These are phyloP conservation scores for Cladosporium sp. DNA, from an alignment of 2,329 filamentous ascomycete genomes.

Conservation along the genomic window DNA sequence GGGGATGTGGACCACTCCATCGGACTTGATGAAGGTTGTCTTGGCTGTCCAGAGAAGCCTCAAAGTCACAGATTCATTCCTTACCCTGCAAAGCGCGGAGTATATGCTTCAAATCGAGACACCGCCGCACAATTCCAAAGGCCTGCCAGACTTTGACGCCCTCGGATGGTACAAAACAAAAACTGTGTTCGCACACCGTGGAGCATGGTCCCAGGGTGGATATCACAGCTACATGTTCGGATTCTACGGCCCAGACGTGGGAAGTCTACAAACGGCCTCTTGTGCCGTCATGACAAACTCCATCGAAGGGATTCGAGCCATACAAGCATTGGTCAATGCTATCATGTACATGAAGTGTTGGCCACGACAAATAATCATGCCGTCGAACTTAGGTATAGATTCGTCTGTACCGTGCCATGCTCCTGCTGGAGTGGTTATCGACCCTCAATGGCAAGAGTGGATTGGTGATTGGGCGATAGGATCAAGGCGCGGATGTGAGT, in stretches of 20 bases:
- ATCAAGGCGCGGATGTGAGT: neutral
- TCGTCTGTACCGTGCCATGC: neutral
- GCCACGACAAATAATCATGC: neutral
- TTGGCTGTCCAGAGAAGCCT: neutral
- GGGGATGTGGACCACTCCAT: neutral
- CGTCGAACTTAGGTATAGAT: neutral
- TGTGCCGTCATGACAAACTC: constrained; percentile 1
- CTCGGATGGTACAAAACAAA: neutral
- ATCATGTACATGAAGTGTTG: neutral
- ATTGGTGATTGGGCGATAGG: neutral
- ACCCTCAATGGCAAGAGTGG: neutral
- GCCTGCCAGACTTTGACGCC: neutral
- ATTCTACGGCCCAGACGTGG: neutral
- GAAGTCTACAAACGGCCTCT: neutral
- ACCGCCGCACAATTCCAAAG: too few relatives aligned
- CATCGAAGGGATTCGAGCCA: neutral
- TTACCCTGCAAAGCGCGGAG: too few relatives aligned
- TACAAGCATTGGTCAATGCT: neutral
- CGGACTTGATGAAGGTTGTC: neutral
- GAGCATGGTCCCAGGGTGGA: neutral
- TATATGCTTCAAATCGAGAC: too few relatives aligned
- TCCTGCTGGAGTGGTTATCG: neutral
- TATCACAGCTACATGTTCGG: neutral
- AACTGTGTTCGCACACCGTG: neutral
- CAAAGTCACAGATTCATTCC: neutral